Evolutionary conservation across 2,329 filamentous ascomycete genomes (phyloP).

Genomic region (Pseudofabraea citricarpa): DNA sequence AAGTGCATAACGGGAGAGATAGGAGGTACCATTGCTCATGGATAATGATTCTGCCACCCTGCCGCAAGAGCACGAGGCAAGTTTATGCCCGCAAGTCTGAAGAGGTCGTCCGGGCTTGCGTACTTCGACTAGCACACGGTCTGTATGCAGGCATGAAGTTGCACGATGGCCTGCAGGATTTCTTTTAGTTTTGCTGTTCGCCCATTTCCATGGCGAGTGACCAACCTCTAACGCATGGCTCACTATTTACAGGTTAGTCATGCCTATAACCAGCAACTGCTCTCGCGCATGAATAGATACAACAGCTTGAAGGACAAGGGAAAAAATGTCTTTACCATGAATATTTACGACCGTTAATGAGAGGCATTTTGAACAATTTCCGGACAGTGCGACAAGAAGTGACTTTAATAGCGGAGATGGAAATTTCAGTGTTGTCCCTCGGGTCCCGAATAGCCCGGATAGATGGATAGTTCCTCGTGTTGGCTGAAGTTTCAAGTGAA

Average conservation of each 20-base stretch:
- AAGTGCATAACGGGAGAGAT: not conserved
- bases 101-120: conserved; percentile 24
- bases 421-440: not conserved
- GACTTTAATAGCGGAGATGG: not conserved
- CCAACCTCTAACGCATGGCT: conserved; percentile 23
- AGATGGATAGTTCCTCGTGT: not conserved
- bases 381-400: not conserved
- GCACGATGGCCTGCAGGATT: conserved; percentile 15
- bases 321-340: conserved; percentile 17
- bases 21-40: not conserved
- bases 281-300: not conserved
- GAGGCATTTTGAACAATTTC: conserved; percentile 16
- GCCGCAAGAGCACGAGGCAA: conserved; percentile 18
- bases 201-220: not conserved
- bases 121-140: conserved; percentile 20
- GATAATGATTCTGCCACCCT: not conserved
- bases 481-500: not conserved
- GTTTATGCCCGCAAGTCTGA: conserved; percentile 20
- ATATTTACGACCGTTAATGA: conserved; percentile 24
- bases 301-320: not conserved
- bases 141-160: conserved; percentile 20
- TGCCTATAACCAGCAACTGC: not conserved
- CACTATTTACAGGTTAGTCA: conserved; percentile 9
- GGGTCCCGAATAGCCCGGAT: not conserved
- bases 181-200: not conserved